These are phyloP conservation scores for Dryas alaskensis DNA, from an alignment of 306 rosid genomes.

Conservation along the genomic window DNA sequence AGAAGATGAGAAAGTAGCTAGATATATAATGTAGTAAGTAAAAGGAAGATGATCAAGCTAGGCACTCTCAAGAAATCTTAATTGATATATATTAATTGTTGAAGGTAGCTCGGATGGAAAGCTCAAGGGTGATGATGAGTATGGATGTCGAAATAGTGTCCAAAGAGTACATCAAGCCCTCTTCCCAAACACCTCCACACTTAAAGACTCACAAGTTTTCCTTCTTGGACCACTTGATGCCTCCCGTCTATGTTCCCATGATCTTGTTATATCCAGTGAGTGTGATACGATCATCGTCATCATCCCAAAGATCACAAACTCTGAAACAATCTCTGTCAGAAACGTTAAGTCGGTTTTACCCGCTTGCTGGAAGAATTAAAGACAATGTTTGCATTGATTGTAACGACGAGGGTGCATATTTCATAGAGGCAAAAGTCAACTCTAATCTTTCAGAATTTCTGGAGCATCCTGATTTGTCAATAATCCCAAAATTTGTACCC, in stretches of 20 bases:
- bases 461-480: background rate
- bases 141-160: conserved; percentile 34
- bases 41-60: no score
- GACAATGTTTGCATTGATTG: conserved; percentile 25
- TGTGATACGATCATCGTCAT: no score
- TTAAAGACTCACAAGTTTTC: conserved; percentile 30
- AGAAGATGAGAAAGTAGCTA: no score
- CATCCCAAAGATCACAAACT: background rate
- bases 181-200: conserved; percentile 38
- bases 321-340: conserved; percentile 29
- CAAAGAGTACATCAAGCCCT: conserved; percentile 36
- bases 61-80: no score
- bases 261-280: background rate
- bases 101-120: no score
- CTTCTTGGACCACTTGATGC: conserved; percentile 38
- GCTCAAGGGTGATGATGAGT: no score
- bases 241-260: conserved; percentile 25
- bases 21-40: no score
- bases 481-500: background rate
- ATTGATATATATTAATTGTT: no score
- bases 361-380: conserved; percentile 26
- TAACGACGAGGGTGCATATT: conserved; percentile 18
- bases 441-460: background rate
- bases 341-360: conserved; percentile 34
- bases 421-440: background rate